A percentile compares a stretch with the other conserved stretches of the same genome.
Conservation (phyloP, 257 asterid genomes). For the Salvia rosmarinus region DNA sequence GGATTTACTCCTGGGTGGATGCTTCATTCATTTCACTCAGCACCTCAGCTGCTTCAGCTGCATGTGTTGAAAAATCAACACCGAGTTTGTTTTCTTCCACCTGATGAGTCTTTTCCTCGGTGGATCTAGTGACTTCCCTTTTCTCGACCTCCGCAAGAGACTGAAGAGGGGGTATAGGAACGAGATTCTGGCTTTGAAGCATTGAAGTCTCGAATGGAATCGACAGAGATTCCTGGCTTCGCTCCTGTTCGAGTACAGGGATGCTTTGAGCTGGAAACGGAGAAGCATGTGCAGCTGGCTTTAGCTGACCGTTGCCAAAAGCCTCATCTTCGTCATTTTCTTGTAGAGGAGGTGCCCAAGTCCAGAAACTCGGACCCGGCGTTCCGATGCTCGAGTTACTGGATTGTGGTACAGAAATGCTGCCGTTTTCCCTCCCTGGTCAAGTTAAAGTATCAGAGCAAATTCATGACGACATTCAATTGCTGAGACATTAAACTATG, state of each 20-base stretch:
- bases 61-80: constrained; percentile 67
- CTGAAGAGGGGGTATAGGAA: constrained; percentile 77
- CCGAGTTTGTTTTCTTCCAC: constrained; percentile 65
- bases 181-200: constrained; percentile 41
- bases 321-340: constrained; percentile 33
- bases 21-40: constrained; percentile 49
- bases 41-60: constrained; percentile 81
- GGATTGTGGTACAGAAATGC: constrained; percentile 43
- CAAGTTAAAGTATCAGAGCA: constrained; percentile 32
- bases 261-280: constrained; percentile 41
- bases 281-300: constrained; percentile 48
- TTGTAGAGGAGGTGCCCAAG: constrained; percentile 78
- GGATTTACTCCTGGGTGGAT: constrained; percentile 45
- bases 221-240: constrained; percentile 49
- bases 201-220: constrained; percentile 75
- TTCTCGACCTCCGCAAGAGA: constrained; percentile 58
- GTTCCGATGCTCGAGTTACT: constrained; percentile 47
- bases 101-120: constrained; percentile 54
- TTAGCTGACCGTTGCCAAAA: constrained; percentile 34
- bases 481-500: background rate
- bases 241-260: constrained; percentile 76
- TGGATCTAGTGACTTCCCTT: constrained; percentile 38
- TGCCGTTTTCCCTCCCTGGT: constrained; percentile 50
- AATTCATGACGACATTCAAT: background rate
- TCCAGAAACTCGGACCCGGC: constrained; percentile 96